Conservation (phyloP, 768 basidiomycete genomes). For the Boletus huronensis region DNA sequence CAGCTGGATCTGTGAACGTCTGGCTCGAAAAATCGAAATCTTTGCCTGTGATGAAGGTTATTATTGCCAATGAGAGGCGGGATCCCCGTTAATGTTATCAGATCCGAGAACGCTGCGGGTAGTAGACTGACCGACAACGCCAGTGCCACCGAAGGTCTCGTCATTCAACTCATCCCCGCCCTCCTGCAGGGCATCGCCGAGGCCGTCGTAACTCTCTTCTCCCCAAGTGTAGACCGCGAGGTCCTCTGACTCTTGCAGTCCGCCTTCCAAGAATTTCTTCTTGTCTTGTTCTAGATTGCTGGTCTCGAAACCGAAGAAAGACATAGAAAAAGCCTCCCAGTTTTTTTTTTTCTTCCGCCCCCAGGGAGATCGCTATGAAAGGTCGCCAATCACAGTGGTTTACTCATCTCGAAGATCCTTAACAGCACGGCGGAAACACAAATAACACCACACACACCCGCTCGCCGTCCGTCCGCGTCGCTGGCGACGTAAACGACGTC, state of each 20-base stretch:
- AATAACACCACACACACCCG: slow-evolving; percentile 27
- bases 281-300: slow-evolving; percentile 63
- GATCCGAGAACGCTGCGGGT: slow-evolving; percentile 8
- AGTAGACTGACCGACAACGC: slow-evolving; percentile 62
- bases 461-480: not conserved
- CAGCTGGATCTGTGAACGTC: slow-evolving; percentile 28
- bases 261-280: slow-evolving; percentile 49
- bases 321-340: slow-evolving; percentile 43
- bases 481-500: not conserved
- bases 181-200: slow-evolving; percentile 85
- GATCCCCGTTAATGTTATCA: slow-evolving; percentile 7
- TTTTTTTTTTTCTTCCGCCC: slow-evolving; percentile 18
- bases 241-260: slow-evolving; percentile 64
- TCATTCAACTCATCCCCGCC: slow-evolving; percentile 92
- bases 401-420: slow-evolving; percentile 9
- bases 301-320: slow-evolving; percentile 78
- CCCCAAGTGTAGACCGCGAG: slow-evolving; percentile 93
- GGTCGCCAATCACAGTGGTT: slow-evolving; percentile 16
- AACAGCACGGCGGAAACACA: slow-evolving; percentile 9
- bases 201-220: slow-evolving; percentile 84
- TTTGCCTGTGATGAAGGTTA: slow-evolving; percentile 51
- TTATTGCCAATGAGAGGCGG: not conserved
- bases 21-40: slow-evolving; percentile 85
- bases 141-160: slow-evolving; percentile 85
- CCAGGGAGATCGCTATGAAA: slow-evolving; percentile 9